phyloP scores from a whole-genome alignment of 257 asterid species.

The Solanum virginianum region DNA sequence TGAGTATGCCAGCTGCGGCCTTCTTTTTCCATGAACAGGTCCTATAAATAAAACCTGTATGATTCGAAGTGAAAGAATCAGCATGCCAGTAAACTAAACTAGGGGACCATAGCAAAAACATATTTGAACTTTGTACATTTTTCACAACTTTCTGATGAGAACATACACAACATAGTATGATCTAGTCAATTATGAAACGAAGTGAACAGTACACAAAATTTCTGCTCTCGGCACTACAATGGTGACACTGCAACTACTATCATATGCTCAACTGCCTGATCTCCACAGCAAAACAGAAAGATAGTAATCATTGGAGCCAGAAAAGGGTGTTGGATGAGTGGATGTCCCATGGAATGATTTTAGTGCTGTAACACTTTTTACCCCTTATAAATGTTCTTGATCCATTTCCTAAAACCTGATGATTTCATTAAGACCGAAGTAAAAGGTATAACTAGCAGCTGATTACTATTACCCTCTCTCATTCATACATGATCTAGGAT shows the following conservation, averaged over 20 bases:
- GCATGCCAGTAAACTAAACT: neutral
- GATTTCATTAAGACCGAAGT: neutral
- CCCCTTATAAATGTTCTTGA: neutral
- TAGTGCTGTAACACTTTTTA: neutral
- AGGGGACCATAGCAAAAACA: neutral
- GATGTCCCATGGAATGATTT: neutral
- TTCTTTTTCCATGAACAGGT: conserved; percentile 61
- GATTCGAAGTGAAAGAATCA: neutral
- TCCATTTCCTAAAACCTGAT: neutral
- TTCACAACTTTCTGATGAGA: neutral
- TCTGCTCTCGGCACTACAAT: neutral
- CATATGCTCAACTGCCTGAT: neutral
- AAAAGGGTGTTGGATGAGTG: neutral
- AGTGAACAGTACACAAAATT: neutral
- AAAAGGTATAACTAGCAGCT: neutral
- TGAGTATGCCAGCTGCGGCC: conserved; percentile 42
- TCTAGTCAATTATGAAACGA: neutral
- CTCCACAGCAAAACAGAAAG: neutral
- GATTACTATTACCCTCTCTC: neutral
- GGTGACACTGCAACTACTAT: neutral
- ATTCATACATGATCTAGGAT: neutral
- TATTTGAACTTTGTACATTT: neutral
- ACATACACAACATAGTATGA: neutral
- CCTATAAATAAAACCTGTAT: conserved; percentile 75
- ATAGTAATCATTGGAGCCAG: neutral